These are phyloP conservation scores for Karstenula rhodostoma DNA, from an alignment of 2,329 filamentous ascomycete species.

Conservation along the genomic window DNA sequence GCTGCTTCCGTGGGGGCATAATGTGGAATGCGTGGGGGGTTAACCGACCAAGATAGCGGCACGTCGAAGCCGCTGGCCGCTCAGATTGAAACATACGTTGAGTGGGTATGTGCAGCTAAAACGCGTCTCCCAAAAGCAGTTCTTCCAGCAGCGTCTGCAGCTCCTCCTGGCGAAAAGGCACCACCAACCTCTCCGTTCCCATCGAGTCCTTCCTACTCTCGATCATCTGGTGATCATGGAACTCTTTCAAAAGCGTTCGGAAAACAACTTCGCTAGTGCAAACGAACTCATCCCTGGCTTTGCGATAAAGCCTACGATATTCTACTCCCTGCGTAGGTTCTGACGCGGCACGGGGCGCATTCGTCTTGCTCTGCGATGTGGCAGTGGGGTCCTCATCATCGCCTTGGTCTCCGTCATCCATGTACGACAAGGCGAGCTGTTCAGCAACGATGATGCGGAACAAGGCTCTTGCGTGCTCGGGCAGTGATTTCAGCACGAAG, in stretches of 20 bases:
- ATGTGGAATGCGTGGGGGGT: background rate
- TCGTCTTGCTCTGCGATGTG: constrained; percentile 34
- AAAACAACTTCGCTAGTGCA: constrained; percentile 97
- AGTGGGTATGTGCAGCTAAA: constrained; percentile 28
- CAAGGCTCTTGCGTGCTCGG: constrained; percentile 88
- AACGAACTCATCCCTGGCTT: constrained; percentile 95
- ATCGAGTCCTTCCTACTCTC: constrained; percentile 84
- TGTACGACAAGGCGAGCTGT: constrained; percentile 72
- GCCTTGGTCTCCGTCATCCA: constrained; percentile 50
- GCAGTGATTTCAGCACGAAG: constrained; percentile 88
- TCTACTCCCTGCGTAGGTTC: constrained; percentile 72
- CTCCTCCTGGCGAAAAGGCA: constrained; percentile 88
- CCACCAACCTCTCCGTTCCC: constrained; percentile 83
- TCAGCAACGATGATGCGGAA: constrained; percentile 88
- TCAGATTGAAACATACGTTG: background rate
- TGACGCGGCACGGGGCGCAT: constrained; percentile 32
- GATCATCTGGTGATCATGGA: constrained; percentile 98
- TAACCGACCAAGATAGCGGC: background rate
- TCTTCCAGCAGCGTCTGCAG: constrained; percentile 91
- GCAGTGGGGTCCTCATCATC: constrained; percentile 29
- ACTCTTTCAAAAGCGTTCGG: constrained; percentile 92
- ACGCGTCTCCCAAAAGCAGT: constrained; percentile 48
- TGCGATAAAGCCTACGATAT: constrained; percentile 91
- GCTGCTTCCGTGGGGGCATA: background rate
- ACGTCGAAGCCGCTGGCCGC: background rate